Conservation (phyloP, 1,284 basidiomycete genomes). For the Apiotrichum akiyoshidainum region DNA sequence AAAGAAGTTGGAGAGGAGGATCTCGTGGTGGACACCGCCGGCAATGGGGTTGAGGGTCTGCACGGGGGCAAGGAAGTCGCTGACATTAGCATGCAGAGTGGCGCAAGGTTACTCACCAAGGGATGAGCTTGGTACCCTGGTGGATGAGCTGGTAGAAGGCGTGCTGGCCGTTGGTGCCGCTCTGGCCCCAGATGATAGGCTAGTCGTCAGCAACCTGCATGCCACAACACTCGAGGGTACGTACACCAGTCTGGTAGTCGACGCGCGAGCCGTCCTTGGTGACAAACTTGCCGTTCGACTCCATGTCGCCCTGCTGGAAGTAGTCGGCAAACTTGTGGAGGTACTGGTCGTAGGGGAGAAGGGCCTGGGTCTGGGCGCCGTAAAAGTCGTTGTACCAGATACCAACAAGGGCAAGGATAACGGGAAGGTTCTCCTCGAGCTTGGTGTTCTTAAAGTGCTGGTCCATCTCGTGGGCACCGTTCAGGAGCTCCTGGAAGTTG, state of each 20-base stretch:
- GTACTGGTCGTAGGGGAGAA: conserved; percentile 98
- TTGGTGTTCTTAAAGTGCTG: conserved; percentile 87
- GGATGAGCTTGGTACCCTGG: conserved; percentile 90
- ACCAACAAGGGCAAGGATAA: conserved; percentile 84
- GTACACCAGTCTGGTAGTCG: conserved; percentile 89
- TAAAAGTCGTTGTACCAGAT: conserved; percentile 99
- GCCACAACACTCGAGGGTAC: conserved; percentile 35
- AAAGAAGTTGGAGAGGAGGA: conserved; percentile 96
- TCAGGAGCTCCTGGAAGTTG: conserved; percentile 84
- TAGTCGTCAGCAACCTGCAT: conserved; percentile 37
- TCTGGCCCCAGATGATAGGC: conserved; percentile 98
- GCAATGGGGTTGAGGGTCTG: conserved; percentile 87
- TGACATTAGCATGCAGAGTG: conserved; percentile 28
- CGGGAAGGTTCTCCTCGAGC: conserved; percentile 87
- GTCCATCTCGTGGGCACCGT: conserved; percentile 96
- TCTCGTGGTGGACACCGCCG: conserved; percentile 91
- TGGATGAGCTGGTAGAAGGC: conserved; percentile 98
- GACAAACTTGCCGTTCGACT: conserved; percentile 95
- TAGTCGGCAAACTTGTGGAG: conserved; percentile 99
- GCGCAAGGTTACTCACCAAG: conserved; percentile 50
- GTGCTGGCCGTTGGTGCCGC: conserved; percentile 97
- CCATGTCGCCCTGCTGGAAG: conserved; percentile 99
- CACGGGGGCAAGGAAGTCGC: conserved; percentile 93
- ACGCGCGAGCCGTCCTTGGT: conserved; percentile 91
- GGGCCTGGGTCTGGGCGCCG: conserved; percentile 86